Base-by-base conservation (phyloP, 163 green algal species). In the Chloromonas sp. region DNA sequence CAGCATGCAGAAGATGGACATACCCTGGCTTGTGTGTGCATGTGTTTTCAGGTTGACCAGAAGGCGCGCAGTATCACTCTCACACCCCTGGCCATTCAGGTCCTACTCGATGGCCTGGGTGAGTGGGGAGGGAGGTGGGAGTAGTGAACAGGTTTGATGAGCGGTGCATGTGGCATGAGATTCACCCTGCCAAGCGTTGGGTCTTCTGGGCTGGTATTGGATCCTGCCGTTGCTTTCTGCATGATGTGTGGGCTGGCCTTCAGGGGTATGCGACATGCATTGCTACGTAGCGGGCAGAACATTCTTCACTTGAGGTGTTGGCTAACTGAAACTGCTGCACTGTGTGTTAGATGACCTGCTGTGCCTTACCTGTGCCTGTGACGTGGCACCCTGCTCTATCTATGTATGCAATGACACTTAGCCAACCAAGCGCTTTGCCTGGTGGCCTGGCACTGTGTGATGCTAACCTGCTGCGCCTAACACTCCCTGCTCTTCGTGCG, bases 31-130 rank as follows among this genome's bases (percentile, higher is more conserved):
- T 11, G 11, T 74, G 66, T 36, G 74, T 58, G 15, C 15, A 76
- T 13, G 70, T 76, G 13, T 80, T 60, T 2, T 3, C 61, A 83
- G 80, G 80, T 83, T 60, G 80, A 83, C 80, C 14, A 77, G 13
- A 58, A 71, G 3, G 58, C 80, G 2, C 61, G 36, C 60, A 60
- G 1, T 11, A 14, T 83, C 1, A 78, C 61, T 1, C 80, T 59
- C 15, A 77, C 60, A 2, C 61, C 60, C 11, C 62, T 59, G 2
- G 60, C 60, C 61, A 61, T 83, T n/a, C 61, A 36, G 1, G 14
- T 36, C 3, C 14, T 83, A 2, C 80, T 83, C 0, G 1, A 77
- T 2, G 61, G 60, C 14, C 61, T 83, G 5, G 1, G 80, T 83
- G 61, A 78, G 80, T 83, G 11, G 78, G 11, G 66, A 74, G 11